Evolutionary conservation across 371 early-diverging fungal species (phyloP), one percentile per base, ranked within the genome.

Genomic region (Nosema bombycis): DNA sequence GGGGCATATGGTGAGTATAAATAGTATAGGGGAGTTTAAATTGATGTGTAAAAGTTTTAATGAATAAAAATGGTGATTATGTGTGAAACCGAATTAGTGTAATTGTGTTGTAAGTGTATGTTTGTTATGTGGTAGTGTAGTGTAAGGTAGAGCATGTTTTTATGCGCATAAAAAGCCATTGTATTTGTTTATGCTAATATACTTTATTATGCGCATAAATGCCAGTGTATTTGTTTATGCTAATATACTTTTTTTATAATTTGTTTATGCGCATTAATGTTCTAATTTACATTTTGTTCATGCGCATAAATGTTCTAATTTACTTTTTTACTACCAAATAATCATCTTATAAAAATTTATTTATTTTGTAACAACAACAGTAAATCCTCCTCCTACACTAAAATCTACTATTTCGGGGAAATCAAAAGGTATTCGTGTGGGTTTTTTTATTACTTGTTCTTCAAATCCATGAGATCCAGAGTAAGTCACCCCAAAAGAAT

Each of bases 381-480:
- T 72, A 77, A 79, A 84, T 75, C 81, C 76, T 57, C 56, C 60
- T 23, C 84, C 84, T 36, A 82, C 82, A 55, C 58, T 56, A 74
- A 82, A 76, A 73, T 83, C 82, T 32, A 79, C n/a, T 15, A 83
- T 78, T 23, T 83, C 75, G 18, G 65, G 75, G 65, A 81, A 81
- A n/a, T 83, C 82, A 77, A 85, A 82, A 28, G 63, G 70, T 33
- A 86, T 84, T 69, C 69, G 64, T 30, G 28, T 84, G 1, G 82
- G 80, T 32, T 24, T 12, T 3, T 21, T 2, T n/a, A 80, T 15
- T 28, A 33, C 26, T 28, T 64, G 33, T 32, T 76, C 80, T n/a
- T 80, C 80, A 38, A 69, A 78, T 32, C 87, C 85, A 21, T 76
- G 67, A 62, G 80, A 81, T 4, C 84, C 83, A 58, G 55, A 70